phyloP scores from a whole-genome alignment of 1,284 basidiomycete species.

The Albatrellus sp. region DNA sequence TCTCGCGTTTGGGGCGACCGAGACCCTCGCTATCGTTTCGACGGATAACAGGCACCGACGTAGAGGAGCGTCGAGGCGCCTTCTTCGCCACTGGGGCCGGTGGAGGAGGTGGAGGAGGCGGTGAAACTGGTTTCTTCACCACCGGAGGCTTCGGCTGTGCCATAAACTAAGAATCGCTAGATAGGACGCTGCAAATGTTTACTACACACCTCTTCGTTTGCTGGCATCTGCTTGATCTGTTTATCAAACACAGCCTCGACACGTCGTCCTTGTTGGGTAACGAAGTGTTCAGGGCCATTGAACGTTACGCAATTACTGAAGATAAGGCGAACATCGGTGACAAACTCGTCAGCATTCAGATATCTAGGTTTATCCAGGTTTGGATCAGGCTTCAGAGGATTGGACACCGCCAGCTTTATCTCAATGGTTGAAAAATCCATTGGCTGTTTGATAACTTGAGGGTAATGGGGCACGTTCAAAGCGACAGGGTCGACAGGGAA shows the following conservation, averaged over 20 bases:
- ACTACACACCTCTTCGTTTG: constrained; percentile 56
- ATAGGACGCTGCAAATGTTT: constrained; percentile 10
- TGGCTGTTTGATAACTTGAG: constrained; percentile 75
- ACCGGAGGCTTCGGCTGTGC: constrained; percentile 32
- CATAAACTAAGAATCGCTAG: constrained; percentile 9
- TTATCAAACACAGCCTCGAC: constrained; percentile 85
- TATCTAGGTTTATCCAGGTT: constrained; percentile 67
- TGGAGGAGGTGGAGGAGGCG: constrained; percentile 17
- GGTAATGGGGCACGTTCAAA: constrained; percentile 88
- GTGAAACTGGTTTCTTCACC: constrained; percentile 16
- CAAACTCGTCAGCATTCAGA: constrained; percentile 62
- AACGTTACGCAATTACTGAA: constrained; percentile 86
- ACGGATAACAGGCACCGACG: constrained; percentile 68
- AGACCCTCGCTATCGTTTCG: constrained; percentile 48
- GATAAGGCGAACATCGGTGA: constrained; percentile 73
- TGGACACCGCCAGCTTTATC: constrained; percentile 70
- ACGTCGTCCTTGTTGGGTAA: constrained; percentile 70
- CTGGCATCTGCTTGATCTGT: constrained; percentile 75
- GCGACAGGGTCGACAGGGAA: constrained; percentile 86
- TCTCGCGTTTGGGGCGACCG: constrained; percentile 91
- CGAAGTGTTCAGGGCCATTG: constrained; percentile 84
- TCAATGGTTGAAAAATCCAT: constrained; percentile 97
- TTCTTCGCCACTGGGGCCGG: constrained; percentile 34
- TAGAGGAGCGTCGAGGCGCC: constrained; percentile 51
- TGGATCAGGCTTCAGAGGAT: constrained; percentile 63